Base-by-base conservation (phyloP, 2,329 filamentous ascomycete species). In the Fusarium heterosporum region DNA sequence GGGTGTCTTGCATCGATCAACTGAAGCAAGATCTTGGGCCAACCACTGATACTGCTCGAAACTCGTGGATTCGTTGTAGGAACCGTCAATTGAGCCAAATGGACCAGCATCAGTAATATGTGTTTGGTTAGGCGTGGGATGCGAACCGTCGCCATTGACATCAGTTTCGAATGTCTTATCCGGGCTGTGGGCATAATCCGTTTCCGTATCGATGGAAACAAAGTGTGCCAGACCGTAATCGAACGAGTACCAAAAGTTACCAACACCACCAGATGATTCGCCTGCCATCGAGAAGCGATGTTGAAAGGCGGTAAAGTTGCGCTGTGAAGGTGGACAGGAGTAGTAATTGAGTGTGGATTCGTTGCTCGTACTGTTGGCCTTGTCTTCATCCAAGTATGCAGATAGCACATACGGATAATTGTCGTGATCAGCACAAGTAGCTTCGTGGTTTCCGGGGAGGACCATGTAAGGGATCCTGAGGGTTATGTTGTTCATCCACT, bases 261-360 rank as follows among this genome's bases (percentile, higher is more conserved):
- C 50, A 0, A 17, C 11, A 0, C 55, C 55, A 0, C 19, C 48
- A 0, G 49, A 57, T 2, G 32, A 55, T 0, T 57, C 55, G 1
- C 55, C 40, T 10, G 19, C 26, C 55, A 55, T 57, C 0, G 4
- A 6, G n/a, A 55, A 46, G 2, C 55, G 55, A 7, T 55, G 29
- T 13, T 57, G 55, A 6, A 57, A 57, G 3, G 55, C 55, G 0
- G 55, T 57, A 4, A 57, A 57, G 8, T 57, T 55, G 8, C 55
- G 49, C 0, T 57, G 55, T 1, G 55, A 57, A 34, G 50, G 50
- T 1, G 50, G 55, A 1, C 55, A 57, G 0, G 55, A 57, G 28
- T 57, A 57, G 34, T 57, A 55, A 1, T 29, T 57, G 0, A 57
- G 26, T 0, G 50, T 46, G 1, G 26, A 11, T 10, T 45, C 32